phyloP scores from a whole-genome alignment of 768 basidiomycete species.

The Mycena filopes region DNA sequence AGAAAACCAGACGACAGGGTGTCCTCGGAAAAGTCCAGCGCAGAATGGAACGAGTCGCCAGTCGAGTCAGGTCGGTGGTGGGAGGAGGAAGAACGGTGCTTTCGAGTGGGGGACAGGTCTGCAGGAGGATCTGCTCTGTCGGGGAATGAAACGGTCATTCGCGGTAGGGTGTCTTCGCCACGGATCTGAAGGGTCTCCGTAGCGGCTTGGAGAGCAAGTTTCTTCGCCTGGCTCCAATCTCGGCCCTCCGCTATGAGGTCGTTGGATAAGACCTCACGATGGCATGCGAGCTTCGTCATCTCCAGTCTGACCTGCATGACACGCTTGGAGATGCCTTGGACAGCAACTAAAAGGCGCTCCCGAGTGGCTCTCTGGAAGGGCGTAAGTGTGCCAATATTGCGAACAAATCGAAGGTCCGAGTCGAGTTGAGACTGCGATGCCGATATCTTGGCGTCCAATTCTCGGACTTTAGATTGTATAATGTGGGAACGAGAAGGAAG shows the following conservation, averaged over 20 bases:
- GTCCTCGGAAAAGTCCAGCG: constrained; percentile 65
- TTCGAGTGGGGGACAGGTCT: constrained; percentile 22
- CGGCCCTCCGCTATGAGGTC: constrained; percentile 81
- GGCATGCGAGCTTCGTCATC: constrained; percentile 77
- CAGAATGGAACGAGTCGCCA: constrained; percentile 75
- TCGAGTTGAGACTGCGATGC: constrained; percentile 69
- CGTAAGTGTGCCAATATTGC: constrained; percentile 85
- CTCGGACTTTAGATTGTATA: constrained; percentile 68
- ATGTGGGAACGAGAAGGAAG: constrained; percentile 66
- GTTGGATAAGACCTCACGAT: constrained; percentile 76
- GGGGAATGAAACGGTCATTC: constrained; percentile 50
- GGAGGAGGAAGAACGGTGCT: constrained; percentile 38
- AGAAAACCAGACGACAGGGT: constrained; percentile 46
- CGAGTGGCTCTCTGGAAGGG: constrained; percentile 90
- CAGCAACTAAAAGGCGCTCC: constrained; percentile 71
- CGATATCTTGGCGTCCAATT: constrained; percentile 70
- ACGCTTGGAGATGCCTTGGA: constrained; percentile 71
- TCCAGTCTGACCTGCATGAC: constrained; percentile 77
- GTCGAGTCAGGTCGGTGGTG: constrained; percentile 56
- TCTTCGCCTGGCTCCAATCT: constrained; percentile 73
- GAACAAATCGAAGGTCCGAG: constrained; percentile 73
- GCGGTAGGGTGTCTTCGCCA: constrained; percentile 46
- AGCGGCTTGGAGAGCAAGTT: constrained; percentile 79
- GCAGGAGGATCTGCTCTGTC: constrained; percentile 35
- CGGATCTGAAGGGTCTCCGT: constrained; percentile 69